phyloP scores from a whole-genome alignment of 148 eudicot species.

The Pharnaceum exiguum region DNA sequence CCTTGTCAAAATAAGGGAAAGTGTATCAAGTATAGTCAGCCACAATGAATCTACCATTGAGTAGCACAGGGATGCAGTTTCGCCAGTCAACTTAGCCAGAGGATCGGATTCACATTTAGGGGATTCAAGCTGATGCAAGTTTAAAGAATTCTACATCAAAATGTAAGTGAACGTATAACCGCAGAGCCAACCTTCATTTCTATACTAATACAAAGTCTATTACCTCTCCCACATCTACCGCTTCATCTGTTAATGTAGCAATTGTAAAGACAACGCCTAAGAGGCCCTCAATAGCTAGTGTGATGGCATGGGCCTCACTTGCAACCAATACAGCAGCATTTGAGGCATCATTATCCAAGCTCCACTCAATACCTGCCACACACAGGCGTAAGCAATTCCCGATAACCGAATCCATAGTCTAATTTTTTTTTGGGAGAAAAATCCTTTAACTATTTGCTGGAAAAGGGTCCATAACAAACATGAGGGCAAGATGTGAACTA shows the following conservation, averaged over 20 bases:
- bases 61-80: conserved; percentile 69
- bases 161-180: not conserved
- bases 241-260: conserved; percentile 98
- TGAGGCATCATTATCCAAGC: conserved; percentile 94
- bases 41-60: conserved; percentile 94
- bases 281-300: conserved; percentile 95
- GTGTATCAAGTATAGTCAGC: conserved; percentile 86
- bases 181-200: conserved; percentile 1
- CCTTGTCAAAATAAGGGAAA: conserved; percentile 86
- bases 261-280: conserved; percentile 95
- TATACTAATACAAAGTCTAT: conserved; percentile 7
- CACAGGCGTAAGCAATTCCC: conserved; percentile 10
- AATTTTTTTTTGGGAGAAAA: too few relatives aligned
- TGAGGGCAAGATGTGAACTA: too few relatives aligned
- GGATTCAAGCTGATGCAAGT: conserved; percentile 77
- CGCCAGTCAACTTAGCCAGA: conserved; percentile 60
- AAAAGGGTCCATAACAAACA: too few relatives aligned
- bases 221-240: conserved; percentile 97
- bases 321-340: conserved; percentile 97
- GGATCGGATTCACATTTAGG: conserved; percentile 69
- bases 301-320: conserved; percentile 96
- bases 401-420: too few relatives aligned
- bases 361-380: conserved; percentile 90
- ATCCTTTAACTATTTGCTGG: too few relatives aligned
- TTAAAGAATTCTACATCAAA: conserved; percentile 6